Percentiles rank a stretch among this genome's conserved stretches.
These are phyloP conservation scores for Eimeria tenella DNA, from an alignment of 169 alveolate species.

Conservation along the genomic window DNA sequence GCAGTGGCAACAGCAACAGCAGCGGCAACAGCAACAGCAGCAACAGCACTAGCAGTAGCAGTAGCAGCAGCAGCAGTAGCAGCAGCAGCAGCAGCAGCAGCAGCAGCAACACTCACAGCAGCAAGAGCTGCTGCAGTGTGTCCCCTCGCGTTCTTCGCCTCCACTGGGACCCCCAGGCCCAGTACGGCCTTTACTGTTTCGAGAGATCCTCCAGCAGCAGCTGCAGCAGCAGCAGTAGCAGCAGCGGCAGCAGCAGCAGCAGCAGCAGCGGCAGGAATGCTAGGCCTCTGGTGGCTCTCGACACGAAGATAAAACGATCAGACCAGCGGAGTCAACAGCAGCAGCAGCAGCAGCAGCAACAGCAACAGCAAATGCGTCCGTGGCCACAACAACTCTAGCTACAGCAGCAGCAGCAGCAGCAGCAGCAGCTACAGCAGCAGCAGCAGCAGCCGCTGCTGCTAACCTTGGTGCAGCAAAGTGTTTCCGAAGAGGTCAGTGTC, in stretches of 20 bases:
- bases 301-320: too few species aligned
- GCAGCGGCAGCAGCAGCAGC: background rate
- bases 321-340: background rate
- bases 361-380: background rate
- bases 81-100: slow-evolving; percentile 21
- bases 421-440: slow-evolving; percentile 1
- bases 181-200: slow-evolving; percentile 38
- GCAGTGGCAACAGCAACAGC: background rate
- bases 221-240: slow-evolving; percentile 50
- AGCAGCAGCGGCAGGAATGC: background rate
- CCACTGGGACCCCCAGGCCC: slow-evolving; percentile 43
- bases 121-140: slow-evolving; percentile 64
- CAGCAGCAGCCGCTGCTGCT: background rate
- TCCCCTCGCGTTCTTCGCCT: slow-evolving; percentile 44
- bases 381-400: background rate
- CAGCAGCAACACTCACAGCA: slow-evolving; percentile 12
- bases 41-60: background rate
- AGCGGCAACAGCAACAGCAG: background rate
- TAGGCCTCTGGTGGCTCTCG: too few species aligned
- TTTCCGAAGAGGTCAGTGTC: slow-evolving; percentile 62
- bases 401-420: slow-evolving; percentile 22
- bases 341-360: slow-evolving; percentile 8
- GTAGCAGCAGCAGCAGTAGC: background rate
- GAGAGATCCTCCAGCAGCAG: slow-evolving; percentile 71
- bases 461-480: slow-evolving; percentile 77